Conservation (phyloP, 164 flowering plant species). For the Piper betle region DNA sequence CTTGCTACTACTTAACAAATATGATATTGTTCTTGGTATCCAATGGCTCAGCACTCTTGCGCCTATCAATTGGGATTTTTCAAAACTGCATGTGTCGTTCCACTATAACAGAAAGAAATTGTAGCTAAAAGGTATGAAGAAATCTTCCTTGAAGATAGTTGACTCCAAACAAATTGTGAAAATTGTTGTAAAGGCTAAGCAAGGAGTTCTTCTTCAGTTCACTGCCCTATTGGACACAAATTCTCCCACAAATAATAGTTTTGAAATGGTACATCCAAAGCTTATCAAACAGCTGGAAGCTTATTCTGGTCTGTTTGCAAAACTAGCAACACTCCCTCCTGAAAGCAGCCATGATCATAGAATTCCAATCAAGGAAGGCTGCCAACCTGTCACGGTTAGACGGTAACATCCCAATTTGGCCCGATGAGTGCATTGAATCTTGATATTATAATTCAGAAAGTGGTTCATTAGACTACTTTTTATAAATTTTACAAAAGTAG, state of each 20-base stretch:
- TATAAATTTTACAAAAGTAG: too few species aligned
- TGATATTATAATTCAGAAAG: too few species aligned
- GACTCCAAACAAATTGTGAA: background rate
- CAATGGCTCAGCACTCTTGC: slow-evolving; percentile 1
- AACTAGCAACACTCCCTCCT: background rate
- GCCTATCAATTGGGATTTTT: background rate
- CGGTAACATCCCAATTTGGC: too few species aligned
- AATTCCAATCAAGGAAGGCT: background rate
- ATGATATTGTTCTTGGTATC: background rate
- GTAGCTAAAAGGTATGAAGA: background rate
- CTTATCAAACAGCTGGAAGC: background rate
- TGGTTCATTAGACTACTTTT: too few species aligned
- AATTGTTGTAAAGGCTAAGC: too few species aligned
- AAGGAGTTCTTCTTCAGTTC: too few species aligned
- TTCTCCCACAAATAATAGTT: background rate
- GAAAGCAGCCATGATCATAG: background rate
- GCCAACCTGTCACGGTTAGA: background rate
- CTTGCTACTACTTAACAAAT: background rate
- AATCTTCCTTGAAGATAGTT: background rate
- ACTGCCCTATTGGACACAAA: too few species aligned
- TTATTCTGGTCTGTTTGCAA: background rate
- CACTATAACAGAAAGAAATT: background rate
- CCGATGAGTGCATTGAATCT: too few species aligned
- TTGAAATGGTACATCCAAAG: background rate
- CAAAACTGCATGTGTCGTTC: slow-evolving; percentile 1